phyloP scores from a whole-genome alignment of 306 rosid genomes.

The Trifolium repens region DNA sequence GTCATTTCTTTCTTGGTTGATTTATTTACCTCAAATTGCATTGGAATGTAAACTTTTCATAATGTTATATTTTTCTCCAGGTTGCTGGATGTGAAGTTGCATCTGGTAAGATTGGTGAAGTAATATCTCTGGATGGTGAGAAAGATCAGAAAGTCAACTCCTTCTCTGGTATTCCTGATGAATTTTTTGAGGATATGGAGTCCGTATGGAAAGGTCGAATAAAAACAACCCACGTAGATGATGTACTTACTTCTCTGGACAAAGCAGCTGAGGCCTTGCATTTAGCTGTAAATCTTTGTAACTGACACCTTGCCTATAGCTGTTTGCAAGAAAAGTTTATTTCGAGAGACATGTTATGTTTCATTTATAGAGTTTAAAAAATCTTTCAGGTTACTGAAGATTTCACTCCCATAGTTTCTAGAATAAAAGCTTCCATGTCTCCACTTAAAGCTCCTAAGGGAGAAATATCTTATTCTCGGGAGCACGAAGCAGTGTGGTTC shows the following conservation, averaged over 20 bases:
- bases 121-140: constrained; percentile 73
- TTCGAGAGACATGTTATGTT: constrained; percentile 19
- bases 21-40: constrained; percentile 26
- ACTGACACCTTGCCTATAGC: constrained; percentile 36
- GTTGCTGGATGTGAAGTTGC: constrained; percentile 74
- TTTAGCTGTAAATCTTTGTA: constrained; percentile 66
- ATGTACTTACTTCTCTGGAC: constrained; percentile 67
- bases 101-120: constrained; percentile 69
- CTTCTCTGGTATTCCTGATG: constrained; percentile 68
- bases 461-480: constrained; percentile 84
- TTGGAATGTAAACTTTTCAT: constrained; percentile 31
- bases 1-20: constrained; percentile 18
- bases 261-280: constrained; percentile 77
- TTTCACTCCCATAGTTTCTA: constrained; percentile 75
- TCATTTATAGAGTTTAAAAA: constrained; percentile 26
- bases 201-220: constrained; percentile 89
- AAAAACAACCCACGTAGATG: constrained; percentile 76
- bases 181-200: constrained; percentile 93
- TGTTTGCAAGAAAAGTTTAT: constrained; percentile 38
- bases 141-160: constrained; percentile 69
- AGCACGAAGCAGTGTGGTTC: constrained; percentile 95
- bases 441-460: constrained; percentile 93
- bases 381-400: constrained; percentile 78
- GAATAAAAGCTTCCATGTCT: constrained; percentile 78
- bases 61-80: constrained; percentile 47